Evolutionary conservation across 768 basidiomycete species (phyloP).

Genomic region (Trichaptum fuscoviolaceum): DNA sequence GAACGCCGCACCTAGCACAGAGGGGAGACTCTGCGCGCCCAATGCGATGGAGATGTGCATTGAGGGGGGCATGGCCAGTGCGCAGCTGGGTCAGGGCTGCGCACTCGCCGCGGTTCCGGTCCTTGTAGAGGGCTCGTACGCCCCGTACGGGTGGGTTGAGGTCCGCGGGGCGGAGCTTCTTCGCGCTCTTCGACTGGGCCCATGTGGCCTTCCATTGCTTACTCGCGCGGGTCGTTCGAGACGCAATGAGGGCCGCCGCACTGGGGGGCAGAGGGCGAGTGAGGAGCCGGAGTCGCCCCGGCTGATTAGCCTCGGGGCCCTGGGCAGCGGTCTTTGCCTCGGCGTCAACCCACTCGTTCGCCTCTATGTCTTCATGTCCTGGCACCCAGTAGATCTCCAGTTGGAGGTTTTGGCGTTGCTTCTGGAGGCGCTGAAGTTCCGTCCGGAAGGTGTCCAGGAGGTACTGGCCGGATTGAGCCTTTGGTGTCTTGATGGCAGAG

Average conservation of each 20-base stretch:
- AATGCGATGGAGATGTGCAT: constrained; percentile 27
- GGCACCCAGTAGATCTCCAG: constrained; percentile 11
- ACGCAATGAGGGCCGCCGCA: constrained; percentile 6
- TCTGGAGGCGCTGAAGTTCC: neutral
- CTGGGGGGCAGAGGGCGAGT: constrained; percentile 9
- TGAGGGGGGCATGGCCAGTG: constrained; percentile 25
- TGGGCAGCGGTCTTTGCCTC: constrained; percentile 10
- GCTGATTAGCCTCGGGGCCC: neutral
- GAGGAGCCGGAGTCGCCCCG: neutral
- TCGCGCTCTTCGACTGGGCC: constrained; percentile 1
- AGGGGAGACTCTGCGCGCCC: constrained; percentile 18
- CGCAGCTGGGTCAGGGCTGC: constrained; percentile 25
- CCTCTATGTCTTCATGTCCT: constrained; percentile 12
- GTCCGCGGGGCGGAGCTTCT: neutral
- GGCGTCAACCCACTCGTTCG: constrained; percentile 11
- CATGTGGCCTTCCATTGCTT: constrained; percentile 10
- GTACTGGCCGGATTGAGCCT: constrained; percentile 8
- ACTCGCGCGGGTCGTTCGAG: neutral
- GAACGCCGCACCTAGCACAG: constrained; percentile 22
- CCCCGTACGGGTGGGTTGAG: constrained; percentile 1
- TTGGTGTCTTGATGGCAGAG: neutral
- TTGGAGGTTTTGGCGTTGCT: neutral
- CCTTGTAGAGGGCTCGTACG: constrained; percentile 2
- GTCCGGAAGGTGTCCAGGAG: constrained; percentile 6
- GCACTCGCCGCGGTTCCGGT: constrained; percentile 8